Percentiles rank a stretch among this genome's conserved stretches.
phyloP scores from a whole-genome alignment of 805 yeast genomes.

The Metschnikowia reukaufii region DNA sequence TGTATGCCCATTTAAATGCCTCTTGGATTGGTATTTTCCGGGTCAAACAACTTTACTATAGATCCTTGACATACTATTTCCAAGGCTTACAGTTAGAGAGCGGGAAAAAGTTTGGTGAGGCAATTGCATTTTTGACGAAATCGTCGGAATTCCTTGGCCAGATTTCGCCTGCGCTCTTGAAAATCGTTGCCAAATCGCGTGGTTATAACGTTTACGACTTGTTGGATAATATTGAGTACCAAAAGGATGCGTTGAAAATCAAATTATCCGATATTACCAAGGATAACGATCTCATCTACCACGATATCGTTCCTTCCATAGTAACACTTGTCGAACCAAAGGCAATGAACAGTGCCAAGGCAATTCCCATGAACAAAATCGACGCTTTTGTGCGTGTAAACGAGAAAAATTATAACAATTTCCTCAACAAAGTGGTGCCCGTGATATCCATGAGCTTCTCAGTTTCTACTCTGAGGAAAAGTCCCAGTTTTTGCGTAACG shows the following conservation, averaged over 20 bases:
- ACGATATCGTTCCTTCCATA: constrained; percentile 66
- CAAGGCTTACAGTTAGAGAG: constrained; percentile 56
- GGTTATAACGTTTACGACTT: constrained; percentile 34
- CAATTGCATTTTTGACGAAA: constrained; percentile 61
- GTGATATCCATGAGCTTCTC: constrained; percentile 80
- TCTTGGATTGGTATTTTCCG: constrained; percentile 54
- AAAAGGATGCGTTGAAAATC: constrained; percentile 39
- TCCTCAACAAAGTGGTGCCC: constrained; percentile 82
- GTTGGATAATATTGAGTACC: constrained; percentile 42
- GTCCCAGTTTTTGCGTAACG: constrained; percentile 70
- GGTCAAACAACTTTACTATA: constrained; percentile 55
- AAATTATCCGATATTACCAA: constrained; percentile 52
- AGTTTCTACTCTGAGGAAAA: constrained; percentile 89
- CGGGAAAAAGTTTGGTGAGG: constrained; percentile 65
- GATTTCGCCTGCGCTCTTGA: constrained; percentile 26
- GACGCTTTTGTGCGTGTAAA: constrained; percentile 43
- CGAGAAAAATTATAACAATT: constrained; percentile 44
- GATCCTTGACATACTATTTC: constrained; percentile 60
- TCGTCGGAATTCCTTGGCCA: constrained; percentile 45
- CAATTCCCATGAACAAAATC: constrained; percentile 50
- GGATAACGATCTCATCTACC: constrained; percentile 89
- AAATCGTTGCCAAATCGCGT: constrained; percentile 22
- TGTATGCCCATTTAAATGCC: constrained; percentile 31
- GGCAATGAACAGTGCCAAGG: constrained; percentile 66
- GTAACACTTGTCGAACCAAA: constrained; percentile 64